A percentile compares a stretch with the other conserved stretches of the same genome.
These are phyloP conservation scores for Fraxinus angustifolia DNA, from an alignment of 305 asterid genomes.

Conservation along the genomic window DNA sequence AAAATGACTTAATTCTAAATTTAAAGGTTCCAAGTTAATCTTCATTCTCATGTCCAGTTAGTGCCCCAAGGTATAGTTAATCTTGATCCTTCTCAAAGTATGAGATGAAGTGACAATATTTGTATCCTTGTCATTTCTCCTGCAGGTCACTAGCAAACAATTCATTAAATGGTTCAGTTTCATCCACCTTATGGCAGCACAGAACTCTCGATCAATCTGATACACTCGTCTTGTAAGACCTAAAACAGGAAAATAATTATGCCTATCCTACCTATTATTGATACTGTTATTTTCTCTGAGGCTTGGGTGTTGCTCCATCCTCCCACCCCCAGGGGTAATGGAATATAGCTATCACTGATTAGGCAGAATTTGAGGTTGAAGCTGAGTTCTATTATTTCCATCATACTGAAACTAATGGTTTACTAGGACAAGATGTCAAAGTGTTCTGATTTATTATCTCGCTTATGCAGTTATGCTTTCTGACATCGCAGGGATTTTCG, in stretches of 20 bases:
- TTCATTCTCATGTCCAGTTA: conserved; percentile 3
- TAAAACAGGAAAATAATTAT: background rate
- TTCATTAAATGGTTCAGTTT: conserved; percentile 59
- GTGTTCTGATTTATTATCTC: background rate
- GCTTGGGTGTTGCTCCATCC: background rate
- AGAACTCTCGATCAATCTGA: conserved; percentile 48
- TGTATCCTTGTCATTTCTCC: conserved; percentile 8
- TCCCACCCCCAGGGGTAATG: background rate
- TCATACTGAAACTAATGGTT: conserved; percentile 5
- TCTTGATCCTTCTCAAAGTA: conserved; percentile 3
- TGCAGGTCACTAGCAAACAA: conserved; percentile 71
- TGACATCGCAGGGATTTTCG: conserved; percentile 53
- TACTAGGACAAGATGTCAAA: conserved; percentile 7
- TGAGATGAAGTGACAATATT: conserved; percentile 15
- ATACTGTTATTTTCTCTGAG: conserved; percentile 8
- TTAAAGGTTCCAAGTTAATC: conserved; percentile 3
- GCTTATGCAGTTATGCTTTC: conserved; percentile 15
- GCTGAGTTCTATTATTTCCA: conserved; percentile 3
- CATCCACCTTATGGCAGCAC: conserved; percentile 66
- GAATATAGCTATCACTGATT: background rate
- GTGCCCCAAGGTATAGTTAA: background rate
- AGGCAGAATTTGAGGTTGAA: background rate
- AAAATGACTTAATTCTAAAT: conserved; percentile 12
- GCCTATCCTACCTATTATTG: background rate
- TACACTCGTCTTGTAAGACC: conserved; percentile 60